Evolutionary conservation across 2,329 filamentous ascomycete species (phyloP), one percentile per base, ranked within the genome.

Genomic region (Coleophoma eucalyptorum): DNA sequence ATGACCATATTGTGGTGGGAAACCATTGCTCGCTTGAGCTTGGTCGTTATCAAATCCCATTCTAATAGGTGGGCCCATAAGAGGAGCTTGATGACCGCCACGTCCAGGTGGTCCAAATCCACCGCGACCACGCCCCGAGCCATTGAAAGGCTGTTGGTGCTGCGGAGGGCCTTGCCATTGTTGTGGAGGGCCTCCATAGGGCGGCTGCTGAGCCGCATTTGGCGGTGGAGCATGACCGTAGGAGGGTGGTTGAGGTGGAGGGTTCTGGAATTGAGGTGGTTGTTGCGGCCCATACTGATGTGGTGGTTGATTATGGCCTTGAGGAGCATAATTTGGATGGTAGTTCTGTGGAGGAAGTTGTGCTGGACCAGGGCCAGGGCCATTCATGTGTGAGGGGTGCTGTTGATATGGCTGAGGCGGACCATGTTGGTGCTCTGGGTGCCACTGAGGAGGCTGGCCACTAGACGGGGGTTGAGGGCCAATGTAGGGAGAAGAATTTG

Each of bases 281-380:
- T 63, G 60, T 38, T 66, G 64, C 15, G 62, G 65, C 43, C 60
- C 69, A 55, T 72, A 69, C 58, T 65, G 69, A 43, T 67, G 67
- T 34, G 68, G 68, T 51, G 67, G 66, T 47, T 56, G 68, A 48
- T 76, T 65, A 52, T 82, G 84, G 8, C 72, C 65, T 58, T 83
- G 81, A 38, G 76, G 75, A 37, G 79, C 74, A 61, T 81, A 84
- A 64, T 79, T 81, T 33, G 78, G 78, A 56, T 82, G 80, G 59
- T 83, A 83, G 59, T 78, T 79, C 53, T 75, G 70, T 32, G 76
- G 67, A 46, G 78, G 72, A 33, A 83, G 67, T 26, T 77, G 75
- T 49, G 72, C 61, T 46, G 65, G 55, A 44, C 63, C 57, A 43
- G 66, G 62, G 43, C 60, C 56, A 44, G 66, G 62, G 43, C 60